Base-by-base conservation (phyloP, 2,329 filamentous ascomycete species). In the Pseudogymnoascus sp. region DNA sequence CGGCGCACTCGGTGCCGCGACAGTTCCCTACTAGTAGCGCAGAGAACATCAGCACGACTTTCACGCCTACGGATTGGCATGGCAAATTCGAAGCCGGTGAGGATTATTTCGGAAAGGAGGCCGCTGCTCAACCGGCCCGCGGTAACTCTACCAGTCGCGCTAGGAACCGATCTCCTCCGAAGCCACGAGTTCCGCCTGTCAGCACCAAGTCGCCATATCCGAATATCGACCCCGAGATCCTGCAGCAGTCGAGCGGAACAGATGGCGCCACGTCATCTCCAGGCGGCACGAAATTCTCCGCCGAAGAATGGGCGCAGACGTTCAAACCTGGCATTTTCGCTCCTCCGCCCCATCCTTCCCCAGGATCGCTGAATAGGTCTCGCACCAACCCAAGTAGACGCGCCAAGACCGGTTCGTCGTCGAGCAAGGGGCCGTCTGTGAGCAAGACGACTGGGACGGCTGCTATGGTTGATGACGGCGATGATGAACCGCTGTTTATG, bases 31-130 rank as follows among this genome's bases (percentile, higher is more conserved):
- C 78, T 65, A 80, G 74, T 64, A 86, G 81, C 68, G 75, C 81
- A 18, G 83, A 87, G 64, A 83, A 81, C 61, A 87, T 87, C 68
- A 84, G 85, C 72, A 87, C 84, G 16, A 81, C 76, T 40, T 87
- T 87, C 72, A 79, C 79, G 18, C 76, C 81, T 3, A 79, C 80
- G 12, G 79, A 84, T 61, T 74, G 73, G 73, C 66, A 70, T 64
- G 72, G 71, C 4, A 73, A 71, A 62, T 74, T 74, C 61, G 66
- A 70, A 54, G 72, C 70, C 47, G 71, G 72, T 10, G 66, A 65
- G 21, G 68, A 70, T 64, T 71, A 71, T 61, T 73, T 73, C 61
- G 69, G 69, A 26, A 63, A 66, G 37, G 68, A 69, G 26, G 45
- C 65, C 45, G 60, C 61, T 26, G 39, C 54, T 23, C 62, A 64